Evolutionary conservation across 305 asterid genomes (phyloP), one percentile per base, ranked within the genome.

Genomic region (Fraxinus paxiana): DNA sequence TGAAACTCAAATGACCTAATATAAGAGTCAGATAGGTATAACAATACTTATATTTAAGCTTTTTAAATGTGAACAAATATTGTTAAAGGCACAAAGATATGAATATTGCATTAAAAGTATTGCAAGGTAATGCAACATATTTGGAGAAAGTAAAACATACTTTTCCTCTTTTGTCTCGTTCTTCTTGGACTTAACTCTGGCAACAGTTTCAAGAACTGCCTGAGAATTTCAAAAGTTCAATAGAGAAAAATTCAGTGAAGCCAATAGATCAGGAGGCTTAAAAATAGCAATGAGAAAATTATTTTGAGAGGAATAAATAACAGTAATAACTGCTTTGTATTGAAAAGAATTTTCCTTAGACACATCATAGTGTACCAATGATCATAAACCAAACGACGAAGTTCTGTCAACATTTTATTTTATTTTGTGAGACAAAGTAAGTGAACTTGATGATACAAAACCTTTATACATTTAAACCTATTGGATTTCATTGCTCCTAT

Each of bases 121-220:
- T 15, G 81, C 41, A 72, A 61, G 2, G 22, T 51, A 77, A 35
- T 38, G 71, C 56, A 56, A 30, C 37, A 78, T 76, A 75, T 70
- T 82, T 61, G 77, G 13, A 75, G 69, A 78, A 37, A 73, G 76
- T 82, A 80, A 83, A 80, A 86, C 96, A 71, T 90, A 93, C 98
- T 92, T 93, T 72, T 90, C 97, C 78, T 91, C 93, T 83, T 87
- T 93, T 3, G 95, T 91, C 77, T 90, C 97, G 63, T 92, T 93
- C 85, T 90, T 93, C 93, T 93, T 93, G 88, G 90, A 85, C 93
- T 85, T 88, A 73, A 93, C 91, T 85, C 95, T 88, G 74, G 98
- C 98, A 87, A 93, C 96, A 83, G 94, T 91, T 87, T 92, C 98
- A 85, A 93, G 82, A 87, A 91, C 92, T 79, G 97, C 98, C 97